Base-by-base conservation (phyloP, 192 early-diverging fungal genomes). In the Ramicandelaber brevisporus region DNA sequence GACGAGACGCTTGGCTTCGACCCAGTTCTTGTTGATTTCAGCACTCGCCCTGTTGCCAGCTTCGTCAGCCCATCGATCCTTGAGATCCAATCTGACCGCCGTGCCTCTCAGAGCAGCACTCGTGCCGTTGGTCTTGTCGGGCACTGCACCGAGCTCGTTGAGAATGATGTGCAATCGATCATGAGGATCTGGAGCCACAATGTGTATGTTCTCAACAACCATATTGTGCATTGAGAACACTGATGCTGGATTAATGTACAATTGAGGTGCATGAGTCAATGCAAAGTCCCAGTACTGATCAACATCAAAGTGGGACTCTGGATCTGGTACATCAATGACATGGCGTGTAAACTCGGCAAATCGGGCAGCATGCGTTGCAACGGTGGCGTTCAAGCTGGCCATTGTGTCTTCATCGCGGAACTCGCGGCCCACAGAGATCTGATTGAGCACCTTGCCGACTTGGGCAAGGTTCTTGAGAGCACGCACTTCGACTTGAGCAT, bases 381-480 rank as follows among this genome's bases (percentile, higher is more conserved):
- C 74, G 48, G 82, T 86, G 29, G 72, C 65, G 40, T 87, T 85
- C 19, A 93, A 44, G 16, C 68, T 68, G 27, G 61, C 50, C 41
- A 70, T 59, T 35, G 76, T 71, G 44, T 61, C 57, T 34, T 57
- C 69, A 28, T 59, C 65, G 5, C 53, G 51, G 48, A 78, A 75
- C 27, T 68, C 40, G 44, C 72, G 78, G 40, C 77, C 78, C 11
- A 79, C 81, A n/a, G 82, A 80, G 22, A 98, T 84, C 40, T 90
- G 76, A 41, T 95, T 83, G 1, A 95, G 60, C 64, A 80, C 84
- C 55, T 90, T 95, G 23, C 81, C 73, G 23, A 89, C 69, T 48
- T 92, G 88, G 0, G 85, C 88, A 37, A 99, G 54, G 44, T 99
- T 99, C 55, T 85, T 92, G 43, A 88, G 76, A 53, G 95, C 83